phyloP scores from a whole-genome alignment of 2,329 filamentous ascomycete species.

The Neurospora crassa region DNA sequence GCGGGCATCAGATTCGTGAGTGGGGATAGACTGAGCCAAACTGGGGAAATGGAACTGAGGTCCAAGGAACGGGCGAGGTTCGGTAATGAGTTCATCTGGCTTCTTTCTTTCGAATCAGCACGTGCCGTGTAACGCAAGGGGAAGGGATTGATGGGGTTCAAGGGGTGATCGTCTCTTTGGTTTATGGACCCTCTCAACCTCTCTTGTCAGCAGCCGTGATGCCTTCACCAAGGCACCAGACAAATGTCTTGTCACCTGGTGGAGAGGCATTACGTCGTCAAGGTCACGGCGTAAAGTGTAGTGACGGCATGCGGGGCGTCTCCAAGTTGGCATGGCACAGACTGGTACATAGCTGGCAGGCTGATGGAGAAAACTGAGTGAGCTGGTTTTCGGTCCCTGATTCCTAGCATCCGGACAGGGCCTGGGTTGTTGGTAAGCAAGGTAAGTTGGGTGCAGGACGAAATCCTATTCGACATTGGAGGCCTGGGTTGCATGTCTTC shows the following conservation, averaged over 20 bases:
- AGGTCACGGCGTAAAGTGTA: neutral
- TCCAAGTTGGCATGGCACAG: neutral
- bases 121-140: neutral
- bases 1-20: neutral
- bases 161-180: neutral
- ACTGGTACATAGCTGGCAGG: neutral
- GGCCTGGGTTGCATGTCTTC: neutral
- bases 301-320: neutral
- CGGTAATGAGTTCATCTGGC: neutral
- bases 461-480: slow-evolving; percentile 4
- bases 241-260: neutral
- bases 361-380: neutral
- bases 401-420: neutral
- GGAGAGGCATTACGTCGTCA: neutral
- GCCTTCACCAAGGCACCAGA: neutral
- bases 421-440: neutral
- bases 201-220: neutral
- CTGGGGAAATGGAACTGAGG: neutral
- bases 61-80: neutral
- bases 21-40: neutral
- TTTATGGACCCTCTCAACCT: neutral
- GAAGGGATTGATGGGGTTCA: neutral
- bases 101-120: neutral
- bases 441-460: slow-evolving; percentile 1
- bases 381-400: neutral